A percentile compares a stretch with the other conserved stretches of the same genome.
phyloP scores from a whole-genome alignment of 306 rosid genomes.

The Astragalus glycyphyllos region DNA sequence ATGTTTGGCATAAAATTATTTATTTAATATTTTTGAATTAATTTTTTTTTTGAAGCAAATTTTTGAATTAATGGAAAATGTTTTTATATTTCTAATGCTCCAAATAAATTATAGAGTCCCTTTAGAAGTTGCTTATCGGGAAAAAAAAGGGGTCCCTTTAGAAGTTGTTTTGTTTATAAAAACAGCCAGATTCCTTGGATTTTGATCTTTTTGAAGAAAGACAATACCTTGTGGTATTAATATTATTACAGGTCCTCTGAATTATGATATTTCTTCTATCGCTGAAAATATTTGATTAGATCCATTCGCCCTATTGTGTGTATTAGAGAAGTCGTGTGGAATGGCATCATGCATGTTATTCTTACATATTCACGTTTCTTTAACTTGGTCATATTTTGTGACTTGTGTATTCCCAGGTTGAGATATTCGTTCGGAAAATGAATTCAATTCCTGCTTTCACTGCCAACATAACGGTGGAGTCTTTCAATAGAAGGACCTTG shows the following conservation, averaged over 20 bases:
- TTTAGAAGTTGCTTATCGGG: too few relatives aligned
- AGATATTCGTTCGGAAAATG: constrained; percentile 85
- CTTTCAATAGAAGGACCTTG: constrained; percentile 84
- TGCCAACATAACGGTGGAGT: constrained; percentile 96
- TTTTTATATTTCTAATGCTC: constrained; percentile 6
- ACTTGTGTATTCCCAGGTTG: constrained; percentile 66
- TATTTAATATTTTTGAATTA: constrained; percentile 1
- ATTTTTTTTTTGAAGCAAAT: too few relatives aligned
- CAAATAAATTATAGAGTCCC: neutral
- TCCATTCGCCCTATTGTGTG: constrained; percentile 9
- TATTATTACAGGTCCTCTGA: neutral
- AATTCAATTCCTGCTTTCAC: constrained; percentile 96
- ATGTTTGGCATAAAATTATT: constrained; percentile 3
- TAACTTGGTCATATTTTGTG: constrained; percentile 20
- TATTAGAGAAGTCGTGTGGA: constrained; percentile 3
- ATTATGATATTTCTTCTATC: constrained; percentile 37
- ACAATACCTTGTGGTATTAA: neutral
- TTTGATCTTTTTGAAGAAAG: neutral
- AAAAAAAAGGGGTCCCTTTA: too few relatives aligned
- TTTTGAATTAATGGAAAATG: neutral
- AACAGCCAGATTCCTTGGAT: neutral
- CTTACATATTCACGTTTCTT: constrained; percentile 31
- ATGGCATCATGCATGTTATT: constrained; percentile 22
- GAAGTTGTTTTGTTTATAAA: constrained; percentile 29
- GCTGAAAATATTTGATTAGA: constrained; percentile 11